Base-by-base conservation (phyloP, 108 stramenopile species). In the Thalassiosira profunda region DNA sequence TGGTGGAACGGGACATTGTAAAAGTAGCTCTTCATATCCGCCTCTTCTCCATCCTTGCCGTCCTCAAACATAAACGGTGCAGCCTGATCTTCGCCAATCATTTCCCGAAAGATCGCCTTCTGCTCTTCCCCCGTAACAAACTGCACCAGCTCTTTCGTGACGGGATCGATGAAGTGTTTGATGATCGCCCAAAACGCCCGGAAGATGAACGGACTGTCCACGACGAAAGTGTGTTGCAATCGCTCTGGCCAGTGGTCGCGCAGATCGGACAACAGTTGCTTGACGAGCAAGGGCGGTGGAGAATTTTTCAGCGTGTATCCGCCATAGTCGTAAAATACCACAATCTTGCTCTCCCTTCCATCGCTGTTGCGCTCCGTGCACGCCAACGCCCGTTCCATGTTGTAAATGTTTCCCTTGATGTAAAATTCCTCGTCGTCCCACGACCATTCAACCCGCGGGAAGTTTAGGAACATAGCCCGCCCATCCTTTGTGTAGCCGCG, bases 321-420 rank as follows among this genome's bases (percentile, higher is more conserved):
- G 2, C 57, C 74, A 54, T 80, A 80, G 41, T 80, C 72, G 24
- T 69, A 72, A 9, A 80, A 46, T 11, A 80, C 72, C 21, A 73
- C 66, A 24, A 80, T 53, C 43, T 62, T 52, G 8, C 70, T 30
- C 46, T 64, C 51, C 54, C 36, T 18, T 24, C 79, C 73, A 37
- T 63, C 68, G 1, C 61, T 73, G 23, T 55, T 21, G 9, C 67
- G 72, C 36, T 80, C 79, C 2, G 74, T 80, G 37, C 74, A 70
- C 10, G 80, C 80, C 44, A 81, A 43, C 33, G 80, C 80, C 18
- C 68, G 26, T 46, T 81, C 80, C 26, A 81, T 44, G 43, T 55
- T 76, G 74, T 65, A 81, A 47, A 81, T 74, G 54, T 69, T 76
- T 28, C 70, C 80, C 44, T 70, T 81, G 48, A 81, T 67, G 46